Evolutionary conservation across 495 filamentous ascomycete genomes (phyloP), one percentile per base, ranked within the genome.

Genomic region (Penicillium robsamsonii): DNA sequence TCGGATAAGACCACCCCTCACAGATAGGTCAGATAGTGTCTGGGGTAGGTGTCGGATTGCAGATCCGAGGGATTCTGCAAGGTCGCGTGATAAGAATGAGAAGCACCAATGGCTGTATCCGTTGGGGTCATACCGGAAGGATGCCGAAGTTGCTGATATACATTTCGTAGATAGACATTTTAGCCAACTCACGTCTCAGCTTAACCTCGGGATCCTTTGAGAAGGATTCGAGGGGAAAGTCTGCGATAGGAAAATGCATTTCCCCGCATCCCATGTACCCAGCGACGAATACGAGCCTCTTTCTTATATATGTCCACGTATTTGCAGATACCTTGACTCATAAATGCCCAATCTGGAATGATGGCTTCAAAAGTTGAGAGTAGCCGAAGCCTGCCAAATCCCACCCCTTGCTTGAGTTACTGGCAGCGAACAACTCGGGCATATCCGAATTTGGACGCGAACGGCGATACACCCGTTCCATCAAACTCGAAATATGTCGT

Each of bases 381-480:
- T 12, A 67, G 64, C 50, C 60, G 55, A 40, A 70, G 59, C 46
- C 43, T 69, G 31, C 66, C 68, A 3, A 59, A 62, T n/a, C n/a
- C 33, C 22, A 56, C 46, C 9, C 64, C 68, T 25, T 59, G 66
- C 30, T 43, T 69, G 29, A 70, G 68, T 24, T 70, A 67, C 44
- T 71, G 69, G 69, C 69, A 71, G 24, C 66, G 62, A n/a, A 71
- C 69, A 3, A 71, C 66, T 17, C 66, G 69, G 17, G 58, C 52
- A 20, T 71, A 64, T 35, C 62, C 58, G 3, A 40, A 64, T 56
- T 40, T 71, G 7, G 49, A 61, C 31, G 62, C 58, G 12, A 65
- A 71, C 40, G 44, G 48, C 5, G 6, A 60, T 12, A 25, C 10
- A 5, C 2, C 43, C 1, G 56, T 68, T 1, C 66, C 64, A 5